Base-by-base conservation (phyloP, 768 basidiomycete species). In the Crassisporium funariophilum region DNA sequence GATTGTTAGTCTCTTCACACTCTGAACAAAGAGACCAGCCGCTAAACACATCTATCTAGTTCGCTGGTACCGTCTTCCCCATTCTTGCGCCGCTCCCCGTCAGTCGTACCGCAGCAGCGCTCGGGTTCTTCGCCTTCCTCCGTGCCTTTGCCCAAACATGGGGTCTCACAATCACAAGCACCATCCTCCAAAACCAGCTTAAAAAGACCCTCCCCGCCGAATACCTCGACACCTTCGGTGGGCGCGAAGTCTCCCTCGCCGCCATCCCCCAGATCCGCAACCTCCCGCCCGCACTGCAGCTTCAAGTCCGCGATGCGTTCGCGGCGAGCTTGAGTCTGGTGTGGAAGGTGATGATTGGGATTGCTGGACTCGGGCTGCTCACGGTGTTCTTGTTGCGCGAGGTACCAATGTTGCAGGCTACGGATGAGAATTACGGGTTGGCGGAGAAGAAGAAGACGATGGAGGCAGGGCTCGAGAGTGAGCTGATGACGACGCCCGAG, bases 141-240 rank as follows among this genome's bases (percentile, higher is more conserved):
- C 68, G 74, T 8, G 44, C 58, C 2, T 72, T 74, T 38, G 65
- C 67, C 7, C 59, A 81, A 72, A 65, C 67, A 4, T 78, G 78
- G 72, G 82, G 82, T 1, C 60, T 82, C 47, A 69, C 76, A 0
- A 73, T 84, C 44, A 75, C 75, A 1, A 65, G 64, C 7, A 70
- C 75, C 0, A 64, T 83, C 35, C 67, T 84, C 9, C 74, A 81
- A 49, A 84, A 81, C 59, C 51, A 75, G 41, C 70, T 84, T 5
- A 55, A 61, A 3, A 62, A 55, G 29, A 54, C 45, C 0, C 72
- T 84, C 0, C 79, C 84, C 0, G 22, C 47, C 1, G 65, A 50
- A 1, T 76, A 79, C 40, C 21, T 64, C 13, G 42, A 52, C 0
- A 50, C 60, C 33, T 57, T 76, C 46, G 68, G 72, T 47, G 54